Conservation (phyloP, 108 stramenopile genomes). For the Licmophora abbreviata region DNA sequence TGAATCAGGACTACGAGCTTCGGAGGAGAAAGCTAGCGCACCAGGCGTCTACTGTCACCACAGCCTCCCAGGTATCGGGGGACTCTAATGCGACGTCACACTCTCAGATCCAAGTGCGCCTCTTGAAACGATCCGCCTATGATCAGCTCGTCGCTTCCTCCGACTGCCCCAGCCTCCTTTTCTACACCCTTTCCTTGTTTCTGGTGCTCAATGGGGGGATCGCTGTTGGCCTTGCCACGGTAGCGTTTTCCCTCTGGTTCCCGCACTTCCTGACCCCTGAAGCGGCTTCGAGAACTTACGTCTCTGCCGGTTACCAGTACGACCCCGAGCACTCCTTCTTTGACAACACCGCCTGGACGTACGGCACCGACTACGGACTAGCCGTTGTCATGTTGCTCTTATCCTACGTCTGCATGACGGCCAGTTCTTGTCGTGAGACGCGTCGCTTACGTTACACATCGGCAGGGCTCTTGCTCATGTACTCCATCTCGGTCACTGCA, state of each 20-base stretch:
- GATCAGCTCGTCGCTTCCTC: too few species aligned
- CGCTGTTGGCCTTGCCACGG: neutral
- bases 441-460: slow-evolving; percentile 6
- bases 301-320: slow-evolving; percentile 44
- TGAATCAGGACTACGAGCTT: too few species aligned
- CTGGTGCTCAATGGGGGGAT: too few species aligned
- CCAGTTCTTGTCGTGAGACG: slow-evolving; percentile 1
- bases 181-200: too few species aligned
- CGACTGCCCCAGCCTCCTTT: too few species aligned
- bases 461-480: slow-evolving; percentile 40
- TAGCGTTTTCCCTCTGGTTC: slow-evolving; percentile 10
- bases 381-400: slow-evolving; percentile 44
- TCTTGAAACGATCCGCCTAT: too few species aligned
- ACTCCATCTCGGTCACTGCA: slow-evolving; percentile 46
- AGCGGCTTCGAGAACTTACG: slow-evolving; percentile 39
- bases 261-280: slow-evolving; percentile 31
- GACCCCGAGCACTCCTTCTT: slow-evolving; percentile 40
- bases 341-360: slow-evolving; percentile 77
- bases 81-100: too few species aligned
- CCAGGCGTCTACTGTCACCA: too few species aligned
- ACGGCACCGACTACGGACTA: slow-evolving; percentile 74
- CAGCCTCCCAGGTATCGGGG: too few species aligned
- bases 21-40: too few species aligned
- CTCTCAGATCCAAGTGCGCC: too few species aligned
- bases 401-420: slow-evolving; percentile 8